Conservation (phyloP, 331 rosid species). For the Rosa hybrid region DNA sequence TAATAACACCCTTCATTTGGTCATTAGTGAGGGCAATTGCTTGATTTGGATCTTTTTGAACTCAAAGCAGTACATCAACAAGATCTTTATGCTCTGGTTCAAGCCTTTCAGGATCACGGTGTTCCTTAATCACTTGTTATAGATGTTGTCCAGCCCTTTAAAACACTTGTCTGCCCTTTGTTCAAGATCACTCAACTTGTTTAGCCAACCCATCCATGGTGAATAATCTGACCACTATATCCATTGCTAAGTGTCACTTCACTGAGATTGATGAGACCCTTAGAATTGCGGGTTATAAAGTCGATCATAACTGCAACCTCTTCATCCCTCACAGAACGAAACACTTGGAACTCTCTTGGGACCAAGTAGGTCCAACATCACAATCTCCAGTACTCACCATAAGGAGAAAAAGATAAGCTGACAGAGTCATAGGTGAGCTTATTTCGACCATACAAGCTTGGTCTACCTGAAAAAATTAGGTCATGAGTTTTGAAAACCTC, state of each 20-base stretch:
- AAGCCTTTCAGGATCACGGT: slow-evolving; percentile 14
- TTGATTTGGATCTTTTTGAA: slow-evolving; percentile 35
- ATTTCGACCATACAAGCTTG: slow-evolving; percentile 28
- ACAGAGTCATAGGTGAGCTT: slow-evolving; percentile 25
- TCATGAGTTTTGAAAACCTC: slow-evolving; percentile 40
- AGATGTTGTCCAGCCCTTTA: slow-evolving; percentile 31
- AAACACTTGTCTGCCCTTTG: slow-evolving; percentile 32
- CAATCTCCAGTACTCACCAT: slow-evolving; percentile 50
- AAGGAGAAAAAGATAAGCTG: slow-evolving; percentile 34
- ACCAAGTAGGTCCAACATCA: slow-evolving; percentile 33
- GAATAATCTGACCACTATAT: too few relatives aligned
- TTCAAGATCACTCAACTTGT: slow-evolving; percentile 41
- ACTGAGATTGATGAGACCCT: slow-evolving; percentile 27
- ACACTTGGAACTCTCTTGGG: slow-evolving; percentile 35
- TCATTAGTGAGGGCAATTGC: slow-evolving; percentile 16
- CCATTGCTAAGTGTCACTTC: slow-evolving; percentile 12
- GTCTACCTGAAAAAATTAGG: slow-evolving; percentile 33
- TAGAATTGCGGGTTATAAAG: background rate
- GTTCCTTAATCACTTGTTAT: slow-evolving; percentile 43
- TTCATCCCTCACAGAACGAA: slow-evolving; percentile 32
- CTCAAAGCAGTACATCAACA: slow-evolving; percentile 40
- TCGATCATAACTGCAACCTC: slow-evolving; percentile 36
- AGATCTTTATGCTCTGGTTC: slow-evolving; percentile 37
- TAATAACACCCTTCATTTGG: slow-evolving; percentile 46
- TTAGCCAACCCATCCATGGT: slow-evolving; percentile 42